Conservation (phyloP, 2,329 filamentous ascomycete genomes). For the Diaporthe ampelina region DNA sequence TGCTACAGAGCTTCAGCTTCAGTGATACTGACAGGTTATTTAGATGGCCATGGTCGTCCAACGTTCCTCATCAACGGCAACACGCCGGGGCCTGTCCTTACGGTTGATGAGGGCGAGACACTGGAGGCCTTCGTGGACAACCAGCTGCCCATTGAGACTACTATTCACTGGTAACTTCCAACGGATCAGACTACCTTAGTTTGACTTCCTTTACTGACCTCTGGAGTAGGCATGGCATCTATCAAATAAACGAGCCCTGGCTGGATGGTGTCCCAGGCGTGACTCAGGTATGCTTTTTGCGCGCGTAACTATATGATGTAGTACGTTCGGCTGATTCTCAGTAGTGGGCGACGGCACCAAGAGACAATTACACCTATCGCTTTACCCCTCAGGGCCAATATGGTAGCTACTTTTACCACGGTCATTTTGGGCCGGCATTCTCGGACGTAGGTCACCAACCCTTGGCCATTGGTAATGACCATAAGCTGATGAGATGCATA, state of each 20-base stretch:
- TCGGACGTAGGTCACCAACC: neutral
- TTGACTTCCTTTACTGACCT: too few relatives aligned
- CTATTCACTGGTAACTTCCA: neutral
- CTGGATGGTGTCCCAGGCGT: neutral
- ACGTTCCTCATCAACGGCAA: neutral
- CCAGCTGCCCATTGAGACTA: neutral
- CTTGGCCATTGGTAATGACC: too few relatives aligned
- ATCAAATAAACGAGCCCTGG: neutral
- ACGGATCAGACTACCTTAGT: too few relatives aligned
- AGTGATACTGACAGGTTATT: too few relatives aligned
- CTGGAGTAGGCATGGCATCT: neutral
- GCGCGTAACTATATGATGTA: too few relatives aligned
- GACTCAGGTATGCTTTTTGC: neutral
- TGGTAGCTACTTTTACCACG: neutral
- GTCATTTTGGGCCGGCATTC: neutral
- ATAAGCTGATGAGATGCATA: neutral
- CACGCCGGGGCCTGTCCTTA: neutral
- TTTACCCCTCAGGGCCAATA: neutral
- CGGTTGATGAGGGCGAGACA: neutral
- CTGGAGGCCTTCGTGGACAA: neutral
- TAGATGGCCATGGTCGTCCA: neutral
- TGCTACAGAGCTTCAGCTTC: too few relatives aligned
- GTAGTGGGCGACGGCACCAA: neutral
- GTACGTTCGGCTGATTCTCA: neutral
- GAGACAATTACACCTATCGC: conserved; percentile 5